Conservation (phyloP, 495 filamentous ascomycete genomes). For the Aspergillus incahuasiensis region DNA sequence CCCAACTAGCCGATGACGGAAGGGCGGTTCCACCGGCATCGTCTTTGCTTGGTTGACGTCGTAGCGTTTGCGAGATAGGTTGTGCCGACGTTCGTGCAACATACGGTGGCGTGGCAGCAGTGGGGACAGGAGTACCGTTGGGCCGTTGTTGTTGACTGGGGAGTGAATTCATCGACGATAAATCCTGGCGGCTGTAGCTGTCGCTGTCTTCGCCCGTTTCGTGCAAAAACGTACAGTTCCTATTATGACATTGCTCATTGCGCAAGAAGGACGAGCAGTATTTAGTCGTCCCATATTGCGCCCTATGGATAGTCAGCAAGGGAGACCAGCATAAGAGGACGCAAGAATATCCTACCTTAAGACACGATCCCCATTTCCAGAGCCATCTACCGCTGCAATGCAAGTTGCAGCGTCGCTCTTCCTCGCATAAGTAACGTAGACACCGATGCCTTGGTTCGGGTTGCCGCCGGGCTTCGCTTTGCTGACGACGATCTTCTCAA, state of each 20-base stretch:
- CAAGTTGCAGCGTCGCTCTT: conserved; percentile 84
- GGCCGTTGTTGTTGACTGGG: conserved; percentile 66
- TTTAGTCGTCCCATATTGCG: conserved; percentile 96
- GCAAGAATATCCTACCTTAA: conserved; percentile 47
- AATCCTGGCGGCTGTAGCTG: conserved; percentile 89
- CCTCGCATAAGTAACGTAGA: conserved; percentile 92
- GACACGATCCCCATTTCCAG: conserved; percentile 80
- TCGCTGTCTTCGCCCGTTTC: conserved; percentile 96
- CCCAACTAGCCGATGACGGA: conserved; percentile 92
- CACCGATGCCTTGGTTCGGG: conserved; percentile 76
- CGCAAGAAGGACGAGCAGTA: conserved; percentile 97
- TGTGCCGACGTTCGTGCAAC: conserved; percentile 30
- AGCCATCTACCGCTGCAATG: conserved; percentile 88
- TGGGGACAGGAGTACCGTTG: conserved; percentile 28
- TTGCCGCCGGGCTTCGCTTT: conserved; percentile 77
- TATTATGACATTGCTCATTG: conserved; percentile 86
- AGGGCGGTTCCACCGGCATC: conserved; percentile 70
- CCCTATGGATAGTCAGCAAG: conserved; percentile 48
- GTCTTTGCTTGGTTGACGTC: conserved; percentile 70
- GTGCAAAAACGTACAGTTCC: conserved; percentile 95
- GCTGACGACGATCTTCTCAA: conserved; percentile 97
- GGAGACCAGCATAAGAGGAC: not conserved
- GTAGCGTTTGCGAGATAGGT: conserved; percentile 65
- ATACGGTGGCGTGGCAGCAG: conserved; percentile 16
- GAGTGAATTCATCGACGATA: conserved; percentile 91